Conservation (phyloP, 768 basidiomycete genomes). For the Phanerochaete sordida region DNA sequence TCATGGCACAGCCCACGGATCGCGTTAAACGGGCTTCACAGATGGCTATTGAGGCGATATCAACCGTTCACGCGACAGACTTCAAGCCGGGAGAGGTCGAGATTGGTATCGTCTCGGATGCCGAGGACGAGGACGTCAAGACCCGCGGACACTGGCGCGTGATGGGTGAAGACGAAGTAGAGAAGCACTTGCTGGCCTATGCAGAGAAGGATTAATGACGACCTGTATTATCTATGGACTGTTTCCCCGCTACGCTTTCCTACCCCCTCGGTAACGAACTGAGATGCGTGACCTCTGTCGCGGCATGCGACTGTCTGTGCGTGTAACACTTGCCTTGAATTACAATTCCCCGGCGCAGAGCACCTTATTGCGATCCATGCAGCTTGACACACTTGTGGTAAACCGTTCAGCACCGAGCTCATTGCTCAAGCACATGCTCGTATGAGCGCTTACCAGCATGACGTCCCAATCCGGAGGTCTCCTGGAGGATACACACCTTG, state of each 20-base stretch:
- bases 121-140: constrained; percentile 69
- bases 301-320: too few relatives aligned
- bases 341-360: too few relatives aligned
- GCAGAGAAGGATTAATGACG: constrained; percentile 83
- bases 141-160: constrained; percentile 76
- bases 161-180: constrained; percentile 74
- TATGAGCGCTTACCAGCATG: too few relatives aligned
- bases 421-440: too few relatives aligned
- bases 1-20: too few relatives aligned
- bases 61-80: constrained; percentile 91
- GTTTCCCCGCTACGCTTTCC: not conserved
- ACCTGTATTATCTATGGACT: constrained; percentile 19
- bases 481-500: not conserved
- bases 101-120: constrained; percentile 85
- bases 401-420: too few relatives aligned
- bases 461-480: not conserved
- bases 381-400: too few relatives aligned
- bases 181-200: constrained; percentile 77
- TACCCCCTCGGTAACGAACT: too few relatives aligned
- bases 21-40: too few relatives aligned
- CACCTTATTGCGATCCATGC: too few relatives aligned
- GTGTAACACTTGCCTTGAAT: too few relatives aligned
- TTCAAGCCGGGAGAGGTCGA: constrained; percentile 96
- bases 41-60: constrained; percentile 95
- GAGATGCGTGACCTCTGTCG: too few relatives aligned